These are phyloP conservation scores for Kodamaea plutei DNA, from an alignment of 1,139 yeast genomes.

Conservation along the genomic window DNA sequence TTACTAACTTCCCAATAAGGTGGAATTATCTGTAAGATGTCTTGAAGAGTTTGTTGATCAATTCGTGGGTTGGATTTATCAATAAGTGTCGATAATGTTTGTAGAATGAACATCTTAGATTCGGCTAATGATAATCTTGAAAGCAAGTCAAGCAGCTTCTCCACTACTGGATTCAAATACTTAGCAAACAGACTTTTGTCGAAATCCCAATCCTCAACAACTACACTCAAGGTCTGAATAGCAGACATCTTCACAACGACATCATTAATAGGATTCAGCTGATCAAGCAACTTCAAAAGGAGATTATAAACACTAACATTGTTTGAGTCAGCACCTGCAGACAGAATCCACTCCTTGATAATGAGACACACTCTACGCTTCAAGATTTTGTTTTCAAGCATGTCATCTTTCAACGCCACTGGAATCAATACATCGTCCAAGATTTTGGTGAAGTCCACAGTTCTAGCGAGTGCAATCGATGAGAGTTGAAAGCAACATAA, in stretches of 20 bases:
- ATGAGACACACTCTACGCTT: conserved; percentile 75
- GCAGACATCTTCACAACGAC: conserved; percentile 74
- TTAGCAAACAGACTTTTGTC: conserved; percentile 64
- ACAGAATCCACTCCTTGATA: conserved; percentile 70
- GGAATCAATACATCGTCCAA: conserved; percentile 63
- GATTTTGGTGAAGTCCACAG: conserved; percentile 59
- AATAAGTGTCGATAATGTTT: conserved; percentile 61
- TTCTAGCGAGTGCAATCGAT: conserved; percentile 59
- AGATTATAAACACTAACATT: conserved; percentile 59
- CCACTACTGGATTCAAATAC: conserved; percentile 51
- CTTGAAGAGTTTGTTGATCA: conserved; percentile 45
- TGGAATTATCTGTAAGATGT: conserved; percentile 62
- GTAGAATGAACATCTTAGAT: conserved; percentile 66
- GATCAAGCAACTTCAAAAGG: conserved; percentile 42
- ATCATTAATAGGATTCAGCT: conserved; percentile 50
- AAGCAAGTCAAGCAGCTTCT: conserved; percentile 44
- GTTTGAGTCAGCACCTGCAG: conserved; percentile 57
- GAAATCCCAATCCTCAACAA: conserved; percentile 87
- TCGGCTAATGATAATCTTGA: conserved; percentile 57
- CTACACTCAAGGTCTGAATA: conserved; percentile 61
- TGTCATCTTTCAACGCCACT: conserved; percentile 47
- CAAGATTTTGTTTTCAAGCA: conserved; percentile 54
- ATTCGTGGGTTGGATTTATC: conserved; percentile 63
- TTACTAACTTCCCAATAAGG: conserved; percentile 63
- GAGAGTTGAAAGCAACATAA: conserved; percentile 80